These are phyloP conservation scores for Kluyveromyces marxianus DNA, from an alignment of 1,139 yeast species.

Conservation along the genomic window DNA sequence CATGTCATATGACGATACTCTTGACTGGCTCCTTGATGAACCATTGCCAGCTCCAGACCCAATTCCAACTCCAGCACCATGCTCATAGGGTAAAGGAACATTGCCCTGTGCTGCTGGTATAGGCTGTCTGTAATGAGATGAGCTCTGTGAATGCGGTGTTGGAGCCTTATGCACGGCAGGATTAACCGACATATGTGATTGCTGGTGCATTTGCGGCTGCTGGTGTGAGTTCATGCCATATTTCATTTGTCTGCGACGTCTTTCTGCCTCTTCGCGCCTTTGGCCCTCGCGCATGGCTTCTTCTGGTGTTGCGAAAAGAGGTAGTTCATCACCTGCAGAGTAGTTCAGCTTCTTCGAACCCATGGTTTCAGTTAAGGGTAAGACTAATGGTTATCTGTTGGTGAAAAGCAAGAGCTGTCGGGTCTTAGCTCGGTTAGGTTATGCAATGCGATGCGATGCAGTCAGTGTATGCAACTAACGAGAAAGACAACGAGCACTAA, in stretches of 20 bases:
- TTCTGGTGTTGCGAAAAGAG: constrained; percentile 30
- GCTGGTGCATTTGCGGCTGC: neutral
- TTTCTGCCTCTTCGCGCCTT: constrained; percentile 21
- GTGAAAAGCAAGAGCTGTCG: neutral
- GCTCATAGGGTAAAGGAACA: neutral
- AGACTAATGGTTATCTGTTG: neutral
- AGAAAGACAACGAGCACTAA: too few relatives aligned
- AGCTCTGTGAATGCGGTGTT: neutral
- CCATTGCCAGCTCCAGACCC: neutral
- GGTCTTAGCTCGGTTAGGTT: too few relatives aligned
- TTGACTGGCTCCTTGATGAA: neutral
- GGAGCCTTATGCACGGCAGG: constrained; percentile 1
- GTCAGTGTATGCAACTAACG: too few relatives aligned
- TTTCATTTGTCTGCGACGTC: constrained; percentile 17
- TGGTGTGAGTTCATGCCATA: constrained; percentile 10
- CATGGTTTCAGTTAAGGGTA: constrained; percentile 13
- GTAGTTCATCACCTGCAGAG: constrained; percentile 30
- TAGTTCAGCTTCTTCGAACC: constrained; percentile 28
- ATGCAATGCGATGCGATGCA: too few relatives aligned
- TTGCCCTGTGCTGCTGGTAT: neutral
- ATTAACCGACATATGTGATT: neutral
- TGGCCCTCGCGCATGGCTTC: constrained; percentile 29
- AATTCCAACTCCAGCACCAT: neutral
- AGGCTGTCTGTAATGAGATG: neutral
- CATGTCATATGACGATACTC: constrained; percentile 1